Conservation (phyloP, 495 filamentous ascomycete species). For the Penicillium flavigenum region DNA sequence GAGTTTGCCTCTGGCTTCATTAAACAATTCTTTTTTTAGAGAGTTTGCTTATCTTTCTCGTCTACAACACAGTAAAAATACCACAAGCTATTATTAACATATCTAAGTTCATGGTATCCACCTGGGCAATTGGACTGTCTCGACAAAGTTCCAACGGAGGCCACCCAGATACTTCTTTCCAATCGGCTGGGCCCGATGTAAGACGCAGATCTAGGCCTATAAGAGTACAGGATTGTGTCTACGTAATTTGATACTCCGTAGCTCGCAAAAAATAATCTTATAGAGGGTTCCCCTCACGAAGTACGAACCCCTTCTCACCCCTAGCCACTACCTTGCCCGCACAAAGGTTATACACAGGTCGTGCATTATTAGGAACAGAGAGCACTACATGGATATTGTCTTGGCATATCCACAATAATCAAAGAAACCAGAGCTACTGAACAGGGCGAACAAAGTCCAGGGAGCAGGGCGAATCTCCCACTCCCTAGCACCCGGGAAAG, state of each 20-base stretch:
- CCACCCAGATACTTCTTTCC: background rate
- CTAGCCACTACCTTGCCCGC: background rate
- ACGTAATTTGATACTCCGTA: background rate
- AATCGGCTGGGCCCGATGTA: background rate
- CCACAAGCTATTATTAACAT: background rate
- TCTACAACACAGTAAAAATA: background rate
- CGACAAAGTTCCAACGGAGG: background rate
- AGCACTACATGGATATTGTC: background rate
- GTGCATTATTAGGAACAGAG: background rate
- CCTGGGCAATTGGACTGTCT: background rate
- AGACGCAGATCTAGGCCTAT: background rate
- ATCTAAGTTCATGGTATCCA: background rate
- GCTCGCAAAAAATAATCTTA: background rate
- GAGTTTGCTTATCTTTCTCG: background rate
- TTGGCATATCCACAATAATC: background rate
- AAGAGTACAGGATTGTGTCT: background rate
- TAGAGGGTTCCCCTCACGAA: background rate
- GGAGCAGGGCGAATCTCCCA: background rate
- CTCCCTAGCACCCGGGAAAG: constrained; percentile 1
- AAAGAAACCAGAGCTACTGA: background rate
- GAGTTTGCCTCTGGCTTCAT: background rate
- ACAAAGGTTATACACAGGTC: background rate
- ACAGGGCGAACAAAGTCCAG: background rate
- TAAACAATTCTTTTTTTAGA: background rate
- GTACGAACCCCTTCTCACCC: background rate